phyloP scores from a whole-genome alignment of 1,284 basidiomycete species.

The Boletus mariae region DNA sequence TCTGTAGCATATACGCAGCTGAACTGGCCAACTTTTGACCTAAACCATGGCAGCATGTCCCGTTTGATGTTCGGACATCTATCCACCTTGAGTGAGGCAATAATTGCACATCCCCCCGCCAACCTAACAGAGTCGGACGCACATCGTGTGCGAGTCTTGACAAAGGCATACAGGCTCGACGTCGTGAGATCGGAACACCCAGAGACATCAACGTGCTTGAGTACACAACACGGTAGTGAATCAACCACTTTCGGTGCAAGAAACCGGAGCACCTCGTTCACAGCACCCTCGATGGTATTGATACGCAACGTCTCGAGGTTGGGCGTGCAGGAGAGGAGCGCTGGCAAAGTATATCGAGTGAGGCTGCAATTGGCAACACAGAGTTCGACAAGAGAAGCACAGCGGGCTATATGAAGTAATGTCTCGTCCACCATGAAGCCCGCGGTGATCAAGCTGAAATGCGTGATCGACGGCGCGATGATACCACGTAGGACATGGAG shows the following conservation, averaged over 20 bases:
- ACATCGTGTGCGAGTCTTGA: too few relatives aligned
- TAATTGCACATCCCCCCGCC: too few relatives aligned
- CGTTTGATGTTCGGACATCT: too few relatives aligned
- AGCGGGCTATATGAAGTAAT: conserved; percentile 15
- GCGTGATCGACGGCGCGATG: conserved; percentile 19
- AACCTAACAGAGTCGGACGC: too few relatives aligned
- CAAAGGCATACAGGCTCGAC: too few relatives aligned
- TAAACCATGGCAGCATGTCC: too few relatives aligned
- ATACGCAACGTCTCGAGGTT: conserved; percentile 46
- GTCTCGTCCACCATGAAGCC: conserved; percentile 6
- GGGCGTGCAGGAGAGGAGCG: conserved; percentile 36
- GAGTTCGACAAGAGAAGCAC: conserved; percentile 24
- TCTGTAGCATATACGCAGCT: too few relatives aligned
- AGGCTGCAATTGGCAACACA: conserved; percentile 16
- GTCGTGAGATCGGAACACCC: too few relatives aligned
- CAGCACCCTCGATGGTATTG: conserved; percentile 29
- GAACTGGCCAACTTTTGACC: too few relatives aligned
- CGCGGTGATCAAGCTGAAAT: conserved; percentile 10
- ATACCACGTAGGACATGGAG: conserved; percentile 13
- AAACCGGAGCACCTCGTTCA: conserved; percentile 42
- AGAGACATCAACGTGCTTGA: conserved; percentile 56
- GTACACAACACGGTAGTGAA: conserved; percentile 44
- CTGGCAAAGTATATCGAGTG: conserved; percentile 26
- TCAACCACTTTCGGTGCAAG: conserved; percentile 27
- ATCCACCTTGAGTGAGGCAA: too few relatives aligned